phyloP scores from a whole-genome alignment of 2,329 filamentous ascomycete species.

The Metarhizium album region DNA sequence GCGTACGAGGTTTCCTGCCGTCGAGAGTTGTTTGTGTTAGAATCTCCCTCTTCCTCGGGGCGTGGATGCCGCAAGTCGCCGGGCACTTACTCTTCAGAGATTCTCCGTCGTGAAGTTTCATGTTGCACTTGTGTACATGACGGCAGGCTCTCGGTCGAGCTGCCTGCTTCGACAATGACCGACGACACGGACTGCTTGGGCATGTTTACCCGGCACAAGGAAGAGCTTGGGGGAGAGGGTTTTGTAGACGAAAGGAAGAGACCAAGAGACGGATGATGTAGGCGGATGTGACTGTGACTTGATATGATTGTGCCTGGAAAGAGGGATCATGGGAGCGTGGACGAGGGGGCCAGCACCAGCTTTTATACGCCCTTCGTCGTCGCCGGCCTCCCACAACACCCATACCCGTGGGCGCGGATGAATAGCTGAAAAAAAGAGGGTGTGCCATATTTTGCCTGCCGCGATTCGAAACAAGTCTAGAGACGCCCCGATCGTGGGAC shows the following conservation, averaged over 20 bases:
- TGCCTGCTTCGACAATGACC: neutral
- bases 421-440: neutral
- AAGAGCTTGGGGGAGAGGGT: neutral
- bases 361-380: no score
- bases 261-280: no score
- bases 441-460: no score
- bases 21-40: no score
- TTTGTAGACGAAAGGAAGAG: no score
- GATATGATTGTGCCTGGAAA: no score
- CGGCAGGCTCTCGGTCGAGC: neutral
- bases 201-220: neutral
- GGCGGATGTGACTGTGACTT: no score
- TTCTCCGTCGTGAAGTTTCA: neutral
- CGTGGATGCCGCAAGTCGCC: no score
- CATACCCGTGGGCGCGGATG: no score
- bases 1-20: neutral
- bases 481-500: neutral
- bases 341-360: no score
- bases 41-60: no score
- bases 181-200: neutral
- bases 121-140: neutral
- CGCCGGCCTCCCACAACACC: no score
- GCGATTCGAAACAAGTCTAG: neutral
- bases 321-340: neutral
- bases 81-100: neutral